phyloP scores from a whole-genome alignment of 768 basidiomycete genomes.

The Paxillus involutus region DNA sequence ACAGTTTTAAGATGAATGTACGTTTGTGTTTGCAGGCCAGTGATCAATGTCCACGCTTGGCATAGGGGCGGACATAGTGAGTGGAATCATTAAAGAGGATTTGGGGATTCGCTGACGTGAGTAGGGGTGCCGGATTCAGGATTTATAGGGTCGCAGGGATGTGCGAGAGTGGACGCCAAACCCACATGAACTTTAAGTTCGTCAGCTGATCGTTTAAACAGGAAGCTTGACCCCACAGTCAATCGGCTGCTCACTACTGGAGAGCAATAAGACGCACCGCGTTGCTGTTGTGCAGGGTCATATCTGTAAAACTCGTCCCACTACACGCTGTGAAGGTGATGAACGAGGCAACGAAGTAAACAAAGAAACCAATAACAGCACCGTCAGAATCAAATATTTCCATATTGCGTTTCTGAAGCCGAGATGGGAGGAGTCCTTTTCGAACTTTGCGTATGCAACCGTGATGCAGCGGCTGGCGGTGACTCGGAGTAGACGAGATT shows the following conservation, averaged over 20 bases:
- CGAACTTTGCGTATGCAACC: no score
- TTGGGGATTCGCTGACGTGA: not conserved
- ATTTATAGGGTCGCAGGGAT: not conserved
- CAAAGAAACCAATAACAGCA: not conserved
- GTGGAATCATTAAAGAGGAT: not conserved
- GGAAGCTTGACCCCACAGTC: not conserved
- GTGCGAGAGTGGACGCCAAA: not conserved
- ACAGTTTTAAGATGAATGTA: constrained; percentile 1
- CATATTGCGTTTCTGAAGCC: not conserved
- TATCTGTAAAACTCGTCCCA: constrained; percentile 1
- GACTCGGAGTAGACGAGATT: no score
- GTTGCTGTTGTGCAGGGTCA: not conserved
- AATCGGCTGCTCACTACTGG: not conserved
- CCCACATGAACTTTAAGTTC: not conserved
- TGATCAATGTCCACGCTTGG: not conserved
- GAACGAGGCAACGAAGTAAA: not conserved
- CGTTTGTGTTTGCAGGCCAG: not conserved
- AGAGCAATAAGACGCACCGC: not conserved
- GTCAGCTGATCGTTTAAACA: not conserved
- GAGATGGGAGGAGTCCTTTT: not conserved
- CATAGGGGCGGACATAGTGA: not conserved
- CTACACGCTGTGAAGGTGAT: not conserved
- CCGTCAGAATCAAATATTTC: not conserved
- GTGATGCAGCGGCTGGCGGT: no score
- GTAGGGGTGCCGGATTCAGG: not conserved